These are phyloP conservation scores for Noccaea bulbosa DNA, from an alignment of 345 rosid genomes.

Conservation along the genomic window DNA sequence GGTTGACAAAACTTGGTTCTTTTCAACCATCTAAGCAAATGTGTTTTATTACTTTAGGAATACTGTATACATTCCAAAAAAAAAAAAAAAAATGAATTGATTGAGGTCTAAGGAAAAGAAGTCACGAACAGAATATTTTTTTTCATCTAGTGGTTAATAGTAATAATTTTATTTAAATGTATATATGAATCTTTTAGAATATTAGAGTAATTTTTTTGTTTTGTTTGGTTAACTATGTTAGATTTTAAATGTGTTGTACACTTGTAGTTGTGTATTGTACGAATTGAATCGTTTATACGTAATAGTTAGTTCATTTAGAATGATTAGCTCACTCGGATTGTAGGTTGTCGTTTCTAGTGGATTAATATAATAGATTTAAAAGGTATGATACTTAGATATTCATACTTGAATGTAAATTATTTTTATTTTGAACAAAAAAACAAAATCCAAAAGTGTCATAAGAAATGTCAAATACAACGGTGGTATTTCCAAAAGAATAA, in stretches of 20 bases:
- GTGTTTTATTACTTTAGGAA: not conserved
- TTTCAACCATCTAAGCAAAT: slow-evolving; percentile 8
- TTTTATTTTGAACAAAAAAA: slow-evolving; percentile 9
- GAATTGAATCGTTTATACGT: not conserved
- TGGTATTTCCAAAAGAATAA: slow-evolving; percentile 24
- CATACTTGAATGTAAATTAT: slow-evolving; percentile 19
- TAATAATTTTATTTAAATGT: not conserved
- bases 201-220: not conserved
- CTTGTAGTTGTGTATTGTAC: not conserved
- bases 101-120: not conserved
- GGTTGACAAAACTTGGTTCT: slow-evolving; percentile 35
- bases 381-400: slow-evolving; percentile 5
- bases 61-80: not conserved
- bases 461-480: slow-evolving; percentile 29
- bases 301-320: slow-evolving; percentile 1
- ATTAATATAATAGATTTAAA: not conserved
- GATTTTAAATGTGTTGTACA: not conserved
- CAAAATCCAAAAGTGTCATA: slow-evolving; percentile 14
- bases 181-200: not conserved
- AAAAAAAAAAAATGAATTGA: not conserved
- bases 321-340: slow-evolving; percentile 17
- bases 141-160: not conserved
- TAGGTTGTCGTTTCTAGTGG: not conserved
- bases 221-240: not conserved
- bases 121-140: not conserved